Evolutionary conservation across 2,329 filamentous ascomycete genomes (phyloP).

Genomic region (Stagonosporopsis vannaccii): DNA sequence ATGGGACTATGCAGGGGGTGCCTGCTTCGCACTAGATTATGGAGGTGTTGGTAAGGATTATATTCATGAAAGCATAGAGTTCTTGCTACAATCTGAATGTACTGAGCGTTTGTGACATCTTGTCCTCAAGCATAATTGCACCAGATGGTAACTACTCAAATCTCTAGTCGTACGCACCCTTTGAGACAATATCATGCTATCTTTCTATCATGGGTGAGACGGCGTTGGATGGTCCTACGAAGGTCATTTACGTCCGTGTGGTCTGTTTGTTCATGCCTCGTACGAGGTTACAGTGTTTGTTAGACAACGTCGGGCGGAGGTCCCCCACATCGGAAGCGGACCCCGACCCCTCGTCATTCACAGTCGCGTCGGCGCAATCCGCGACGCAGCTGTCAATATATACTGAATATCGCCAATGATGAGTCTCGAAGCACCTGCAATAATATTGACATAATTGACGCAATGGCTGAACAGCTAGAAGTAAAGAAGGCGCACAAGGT

Average conservation of each 20-base stretch:
- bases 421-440: not conserved
- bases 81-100: too few species aligned
- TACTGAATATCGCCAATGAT: constrained; percentile 18
- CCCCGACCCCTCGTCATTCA: constrained; percentile 8
- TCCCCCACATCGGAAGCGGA: constrained; percentile 29
- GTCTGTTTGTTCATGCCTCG: not conserved
- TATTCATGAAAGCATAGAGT: too few species aligned
- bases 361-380: constrained; percentile 5
- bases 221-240: not conserved
- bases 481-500: constrained; percentile 44
- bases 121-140: too few species aligned
- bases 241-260: not conserved
- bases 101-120: too few species aligned
- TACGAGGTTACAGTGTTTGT: not conserved
- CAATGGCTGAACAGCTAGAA: constrained; percentile 37
- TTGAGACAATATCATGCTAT: not conserved
- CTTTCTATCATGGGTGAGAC: not conserved
- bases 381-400: constrained; percentile 24
- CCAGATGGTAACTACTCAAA: too few species aligned
- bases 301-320: not conserved
- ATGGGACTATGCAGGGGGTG: constrained; percentile 41
- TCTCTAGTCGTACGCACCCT: not conserved
- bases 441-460: constrained; percentile 1
- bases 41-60: not conserved
- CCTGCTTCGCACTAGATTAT: constrained; percentile 32